Conservation (phyloP, 169 alveolate species). For the Plasmodium vinckei region DNA sequence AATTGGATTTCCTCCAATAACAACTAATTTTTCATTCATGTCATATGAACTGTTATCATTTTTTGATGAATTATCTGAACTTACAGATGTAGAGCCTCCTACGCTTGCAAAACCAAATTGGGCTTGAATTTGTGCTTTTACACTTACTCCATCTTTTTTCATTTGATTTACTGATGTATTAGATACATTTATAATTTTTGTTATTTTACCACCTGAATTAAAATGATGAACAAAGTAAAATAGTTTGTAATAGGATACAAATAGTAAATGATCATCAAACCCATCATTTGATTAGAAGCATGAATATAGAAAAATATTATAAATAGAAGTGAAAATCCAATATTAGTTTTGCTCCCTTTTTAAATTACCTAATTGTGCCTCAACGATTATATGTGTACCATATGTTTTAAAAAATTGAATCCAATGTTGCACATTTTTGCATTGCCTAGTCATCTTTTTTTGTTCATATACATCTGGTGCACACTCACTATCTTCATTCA, state of each 20-base stretch:
- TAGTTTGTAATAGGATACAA: neutral
- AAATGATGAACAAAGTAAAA: neutral
- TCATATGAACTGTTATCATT: constrained; percentile 33
- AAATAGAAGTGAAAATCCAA: neutral
- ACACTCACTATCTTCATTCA: constrained; percentile 77
- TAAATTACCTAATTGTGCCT: constrained; percentile 84
- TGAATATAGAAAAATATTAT: neutral
- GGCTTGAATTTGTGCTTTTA: constrained; percentile 81
- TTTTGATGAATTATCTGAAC: constrained; percentile 18
- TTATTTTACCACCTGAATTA: constrained; percentile 86
- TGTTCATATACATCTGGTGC: constrained; percentile 79
- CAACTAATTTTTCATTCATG: constrained; percentile 80
- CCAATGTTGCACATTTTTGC: constrained; percentile 84
- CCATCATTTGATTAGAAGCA: neutral
- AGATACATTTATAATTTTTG: constrained; percentile 83
- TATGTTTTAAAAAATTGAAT: constrained; percentile 83
- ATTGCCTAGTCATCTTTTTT: constrained; percentile 76
- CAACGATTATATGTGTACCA: constrained; percentile 88
- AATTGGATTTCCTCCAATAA: constrained; percentile 86
- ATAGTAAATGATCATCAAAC: neutral
- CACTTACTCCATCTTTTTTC: constrained; percentile 82
- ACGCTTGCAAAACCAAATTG: constrained; percentile 71
- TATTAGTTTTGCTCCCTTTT: neutral
- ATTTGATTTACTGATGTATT: constrained; percentile 79
- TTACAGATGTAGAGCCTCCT: constrained; percentile 46